Conservation (phyloP, 208 protist genomes). For the Leishmania turanica region DNA sequence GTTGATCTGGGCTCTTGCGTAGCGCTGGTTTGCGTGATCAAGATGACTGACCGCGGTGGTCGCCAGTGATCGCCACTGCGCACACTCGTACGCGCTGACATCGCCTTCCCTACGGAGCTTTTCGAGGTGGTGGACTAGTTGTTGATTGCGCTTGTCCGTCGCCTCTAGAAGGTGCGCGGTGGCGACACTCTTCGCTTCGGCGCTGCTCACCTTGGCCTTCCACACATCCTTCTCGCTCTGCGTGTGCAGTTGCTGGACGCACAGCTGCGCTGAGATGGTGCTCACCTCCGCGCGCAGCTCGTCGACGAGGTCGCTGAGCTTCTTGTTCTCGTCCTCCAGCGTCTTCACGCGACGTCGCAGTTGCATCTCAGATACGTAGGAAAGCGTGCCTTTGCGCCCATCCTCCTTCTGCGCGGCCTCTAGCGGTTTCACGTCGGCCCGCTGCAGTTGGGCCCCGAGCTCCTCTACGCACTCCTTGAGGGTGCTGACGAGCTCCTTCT, state of each 20-base stretch:
- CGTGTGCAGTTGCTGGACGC: neutral
- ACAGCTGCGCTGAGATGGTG: neutral
- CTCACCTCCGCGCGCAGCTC: constrained; percentile 5
- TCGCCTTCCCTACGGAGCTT: constrained; percentile 36
- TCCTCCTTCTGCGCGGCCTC: neutral
- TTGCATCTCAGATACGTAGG: constrained; percentile 13
- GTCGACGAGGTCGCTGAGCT: constrained; percentile 1
- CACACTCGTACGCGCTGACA: constrained; percentile 18
- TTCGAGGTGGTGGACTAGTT: constrained; percentile 31
- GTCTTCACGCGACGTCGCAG: constrained; percentile 8
- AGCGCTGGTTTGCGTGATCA: constrained; percentile 6
- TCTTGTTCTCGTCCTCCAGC: constrained; percentile 13
- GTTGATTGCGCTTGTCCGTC: constrained; percentile 22
- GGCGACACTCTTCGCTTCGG: constrained; percentile 2
- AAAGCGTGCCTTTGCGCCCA: neutral
- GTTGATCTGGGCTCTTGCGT: constrained; percentile 13
- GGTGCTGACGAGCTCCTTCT: constrained; percentile 54
- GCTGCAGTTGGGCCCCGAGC: constrained; percentile 26
- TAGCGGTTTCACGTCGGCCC: neutral
- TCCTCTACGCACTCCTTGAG: constrained; percentile 49
- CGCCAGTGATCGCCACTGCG: constrained; percentile 55
- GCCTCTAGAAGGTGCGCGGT: constrained; percentile 5
- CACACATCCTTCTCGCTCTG: neutral
- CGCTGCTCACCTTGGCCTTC: neutral
- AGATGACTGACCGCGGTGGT: constrained; percentile 13